phyloP scores from a whole-genome alignment of 495 filamentous ascomycete species.

The Trichoderma erinaceum region DNA sequence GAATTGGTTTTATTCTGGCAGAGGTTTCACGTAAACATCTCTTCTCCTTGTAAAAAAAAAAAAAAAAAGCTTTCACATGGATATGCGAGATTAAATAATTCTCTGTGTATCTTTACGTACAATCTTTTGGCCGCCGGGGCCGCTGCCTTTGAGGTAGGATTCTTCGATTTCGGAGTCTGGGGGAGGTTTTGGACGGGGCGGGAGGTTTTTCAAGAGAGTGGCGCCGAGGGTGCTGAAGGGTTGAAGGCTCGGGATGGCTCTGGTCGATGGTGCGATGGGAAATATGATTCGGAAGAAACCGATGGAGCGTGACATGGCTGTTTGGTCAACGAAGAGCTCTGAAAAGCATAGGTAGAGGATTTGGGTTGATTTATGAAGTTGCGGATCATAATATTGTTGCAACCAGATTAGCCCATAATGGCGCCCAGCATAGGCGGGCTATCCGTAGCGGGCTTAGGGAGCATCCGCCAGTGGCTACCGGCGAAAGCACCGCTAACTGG shows the following conservation, averaged over 20 bases:
- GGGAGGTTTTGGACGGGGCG: slow-evolving; percentile 63
- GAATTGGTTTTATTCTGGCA: slow-evolving; percentile 90
- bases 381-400: too few relatives aligned
- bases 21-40: background rate
- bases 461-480: too few relatives aligned
- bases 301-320: background rate
- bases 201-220: slow-evolving; percentile 42
- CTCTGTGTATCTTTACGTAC: slow-evolving; percentile 28
- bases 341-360: too few relatives aligned
- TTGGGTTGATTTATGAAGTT: too few relatives aligned
- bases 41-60: too few relatives aligned
- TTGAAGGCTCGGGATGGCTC: background rate
- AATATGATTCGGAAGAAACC: background rate
- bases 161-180: slow-evolving; percentile 74
- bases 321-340: too few relatives aligned
- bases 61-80: background rate
- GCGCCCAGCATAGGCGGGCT: too few relatives aligned
- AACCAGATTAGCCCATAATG: too few relatives aligned
- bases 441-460: too few relatives aligned
- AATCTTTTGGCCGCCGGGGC: slow-evolving; percentile 95
- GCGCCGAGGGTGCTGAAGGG: slow-evolving; percentile 18
- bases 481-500: too few relatives aligned
- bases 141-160: slow-evolving; percentile 82
- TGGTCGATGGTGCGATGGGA: background rate
- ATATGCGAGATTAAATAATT: slow-evolving; percentile 21